Base-by-base conservation (phyloP, 2,329 filamentous ascomycete species). In the Meredithiella fracta region DNA sequence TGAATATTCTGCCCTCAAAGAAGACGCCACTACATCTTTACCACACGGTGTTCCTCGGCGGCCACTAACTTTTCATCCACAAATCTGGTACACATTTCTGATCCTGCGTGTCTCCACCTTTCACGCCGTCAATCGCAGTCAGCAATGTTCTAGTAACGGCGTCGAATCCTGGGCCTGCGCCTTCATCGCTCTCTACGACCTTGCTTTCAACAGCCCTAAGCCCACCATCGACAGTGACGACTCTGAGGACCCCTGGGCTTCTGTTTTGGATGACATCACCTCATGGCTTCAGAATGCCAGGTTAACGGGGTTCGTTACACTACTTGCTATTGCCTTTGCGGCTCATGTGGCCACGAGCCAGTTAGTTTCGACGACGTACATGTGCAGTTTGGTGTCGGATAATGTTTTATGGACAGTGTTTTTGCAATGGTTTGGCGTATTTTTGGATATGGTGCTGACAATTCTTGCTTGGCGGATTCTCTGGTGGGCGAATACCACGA, bases 391-490 rank as follows among this genome's bases (percentile, higher is more conserved):
- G 3, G 61, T 67, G 2, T 59, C 68, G 14, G 74, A 77, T 55
- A 69, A 65, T 53, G 64, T 64, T 2, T 61, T 64, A 3, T 63
- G 63, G 17, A 64, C 71, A 1, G 60, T 72, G 0, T 59, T 66
- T n/a, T 60, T 73, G 5, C 76, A 78, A 59, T 59, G 69, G 51
- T 17, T 68, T 1, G 72, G 73, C 0, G 62, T 78, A 17, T 58
- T 70, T 22, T 64, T 76, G 3, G 76, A 79, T 60, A 68, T 70
- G 5, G 56, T 64, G 40, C 71, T 77, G 53, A 62, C 73, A 20
- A 62, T 76, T n/a, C 63, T 76, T 8, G 58, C 70, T 1, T 79
- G 76, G 75, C 70, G 74, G 37, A 66, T 76, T 3, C 63, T 79
- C 3, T 69, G 70, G 11, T 77, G 75, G 74, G 67, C 72, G 0